Percentiles rank a stretch among this genome's conserved stretches.
These are phyloP conservation scores for Deinandra increscens DNA, from an alignment of 129 eudicot species.

Conservation along the genomic window DNA sequence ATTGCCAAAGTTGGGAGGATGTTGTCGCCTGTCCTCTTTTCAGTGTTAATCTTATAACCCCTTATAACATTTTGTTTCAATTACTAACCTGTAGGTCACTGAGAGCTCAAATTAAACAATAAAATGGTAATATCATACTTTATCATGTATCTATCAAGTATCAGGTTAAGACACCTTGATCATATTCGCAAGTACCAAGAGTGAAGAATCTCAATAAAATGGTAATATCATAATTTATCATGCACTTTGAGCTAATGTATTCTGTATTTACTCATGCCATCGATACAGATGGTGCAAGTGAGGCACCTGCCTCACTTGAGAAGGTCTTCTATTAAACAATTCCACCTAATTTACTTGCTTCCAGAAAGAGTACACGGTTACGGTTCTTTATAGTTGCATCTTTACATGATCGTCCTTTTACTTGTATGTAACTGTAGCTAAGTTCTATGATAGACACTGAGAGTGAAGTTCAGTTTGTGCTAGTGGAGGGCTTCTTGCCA, in stretches of 20 bases:
- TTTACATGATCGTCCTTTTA: constrained; percentile 34
- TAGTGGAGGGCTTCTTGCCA: constrained; percentile 94
- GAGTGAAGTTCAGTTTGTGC: constrained; percentile 97
- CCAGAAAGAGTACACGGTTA: background rate
- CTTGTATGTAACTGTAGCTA: constrained; percentile 50
- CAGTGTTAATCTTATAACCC: background rate
- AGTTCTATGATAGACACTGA: constrained; percentile 88
- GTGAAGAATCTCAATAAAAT: constrained; percentile 61
- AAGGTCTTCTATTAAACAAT: constrained; percentile 11
- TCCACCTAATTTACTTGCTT: constrained; percentile 2
- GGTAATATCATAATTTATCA: constrained; percentile 43
- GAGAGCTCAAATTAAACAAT: constrained; percentile 15
- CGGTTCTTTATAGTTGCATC: background rate
- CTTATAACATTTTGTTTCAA: background rate
- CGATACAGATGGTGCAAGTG: constrained; percentile 64
- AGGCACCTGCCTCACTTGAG: constrained; percentile 36
- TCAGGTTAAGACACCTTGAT: constrained; percentile 83
- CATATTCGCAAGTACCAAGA: constrained; percentile 90
- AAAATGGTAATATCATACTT: constrained; percentile 2
- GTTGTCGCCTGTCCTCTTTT: background rate
- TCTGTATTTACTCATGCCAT: constrained; percentile 14
- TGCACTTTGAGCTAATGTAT: constrained; percentile 13
- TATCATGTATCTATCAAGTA: constrained; percentile 58
- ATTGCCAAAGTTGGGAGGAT: constrained; percentile 3
- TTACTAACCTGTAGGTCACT: background rate